Evolutionary conservation across 371 early-diverging fungal species (phyloP), one percentile per base, ranked within the genome.

Genomic region (Rhizomucor miehei): DNA sequence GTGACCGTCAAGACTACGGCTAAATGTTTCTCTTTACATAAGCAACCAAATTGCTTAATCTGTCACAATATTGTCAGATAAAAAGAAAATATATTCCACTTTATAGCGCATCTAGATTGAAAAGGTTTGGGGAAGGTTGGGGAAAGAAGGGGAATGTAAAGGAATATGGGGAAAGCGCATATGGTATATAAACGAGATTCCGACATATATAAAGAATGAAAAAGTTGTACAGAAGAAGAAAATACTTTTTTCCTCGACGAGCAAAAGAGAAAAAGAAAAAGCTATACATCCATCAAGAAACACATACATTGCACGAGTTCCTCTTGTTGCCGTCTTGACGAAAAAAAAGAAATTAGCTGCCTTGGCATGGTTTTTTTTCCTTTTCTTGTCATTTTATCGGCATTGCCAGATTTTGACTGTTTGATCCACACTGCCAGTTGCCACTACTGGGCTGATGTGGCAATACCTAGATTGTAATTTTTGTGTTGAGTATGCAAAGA

Each of bases 371-470:
- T 29, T 41, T 41, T 41, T 41, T 41, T 19, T 19, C 12, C 19
- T 19, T 41, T 41, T 14, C 41, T 41, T 3, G 14, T 19, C 11
- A 4, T 11, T 41, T 72, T 68, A 72, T 63, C 73, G 71, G 51
- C 73, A 72, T 62, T 70, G 71, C 93, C 93, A 93, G 13, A 92
- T 67, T 58, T 84, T 85, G 34, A 88, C 79, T 14, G 79, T 67
- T 51, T 86, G 84, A 72, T 95, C 94, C 43, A 91, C 91, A 29
- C 87, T 86, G 6, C 93, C 95, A 1, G 94, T 94, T 6, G 91
- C 91, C 45, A 90, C 86, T 12, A 86, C 54, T 6, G 88, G 88
- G 37, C 73, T 81, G 17, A 77, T 77, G 9, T 69, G 61, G 24
- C 83, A 63, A 67, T 74, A 61, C 59, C 71, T 56, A 62, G 44